Conservation (phyloP, 2,329 filamentous ascomycete species). For the Alternaria metachromatica region DNA sequence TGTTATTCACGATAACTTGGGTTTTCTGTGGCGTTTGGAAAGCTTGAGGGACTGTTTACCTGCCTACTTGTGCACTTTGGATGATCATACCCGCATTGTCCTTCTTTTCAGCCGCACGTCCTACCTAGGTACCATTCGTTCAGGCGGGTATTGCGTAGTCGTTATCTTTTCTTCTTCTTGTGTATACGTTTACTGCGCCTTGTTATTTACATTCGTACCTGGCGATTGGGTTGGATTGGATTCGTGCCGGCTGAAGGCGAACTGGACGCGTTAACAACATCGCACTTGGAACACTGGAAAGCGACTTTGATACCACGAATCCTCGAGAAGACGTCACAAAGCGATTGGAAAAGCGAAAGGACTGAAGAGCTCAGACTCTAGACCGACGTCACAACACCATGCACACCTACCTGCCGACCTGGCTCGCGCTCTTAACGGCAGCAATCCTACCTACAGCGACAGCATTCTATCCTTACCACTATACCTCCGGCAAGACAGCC, state of each 20-base stretch:
- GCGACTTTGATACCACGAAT: neutral
- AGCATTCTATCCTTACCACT: slow-evolving; percentile 47
- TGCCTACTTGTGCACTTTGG: neutral
- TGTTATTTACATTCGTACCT: neutral
- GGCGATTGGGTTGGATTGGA: neutral
- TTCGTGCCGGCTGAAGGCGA: neutral
- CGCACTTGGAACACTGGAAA: neutral
- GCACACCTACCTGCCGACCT: slow-evolving; percentile 30
- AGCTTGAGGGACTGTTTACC: neutral
- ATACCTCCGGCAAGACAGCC: slow-evolving; percentile 12
- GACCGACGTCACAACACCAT: slow-evolving; percentile 18
- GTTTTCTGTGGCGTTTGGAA: neutral
- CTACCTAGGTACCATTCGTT: neutral
- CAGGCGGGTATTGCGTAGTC: neutral
- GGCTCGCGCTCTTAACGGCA: slow-evolving; percentile 30
- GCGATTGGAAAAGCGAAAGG: neutral
- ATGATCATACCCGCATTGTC: neutral
- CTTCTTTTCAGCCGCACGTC: neutral
- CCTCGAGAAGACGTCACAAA: neutral
- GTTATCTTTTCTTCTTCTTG: neutral
- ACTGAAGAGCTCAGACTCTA: neutral
- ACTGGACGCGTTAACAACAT: neutral
- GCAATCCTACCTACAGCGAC: slow-evolving; percentile 32
- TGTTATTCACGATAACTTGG: neutral
- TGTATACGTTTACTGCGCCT: neutral